Conservation (phyloP, 352 stramenopile genomes). For the Pythium biforme region DNA sequence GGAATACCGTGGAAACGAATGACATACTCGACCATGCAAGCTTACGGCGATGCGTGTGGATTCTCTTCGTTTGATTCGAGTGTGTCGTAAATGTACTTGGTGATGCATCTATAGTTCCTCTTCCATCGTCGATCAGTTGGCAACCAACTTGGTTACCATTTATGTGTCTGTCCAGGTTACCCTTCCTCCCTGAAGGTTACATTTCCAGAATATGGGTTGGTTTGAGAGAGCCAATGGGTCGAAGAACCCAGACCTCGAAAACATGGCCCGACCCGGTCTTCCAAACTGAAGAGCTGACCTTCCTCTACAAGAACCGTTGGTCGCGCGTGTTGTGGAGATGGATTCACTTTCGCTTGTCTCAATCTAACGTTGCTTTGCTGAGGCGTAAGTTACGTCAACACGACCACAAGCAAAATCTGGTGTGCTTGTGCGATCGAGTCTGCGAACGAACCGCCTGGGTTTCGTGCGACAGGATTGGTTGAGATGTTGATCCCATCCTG, state of each 20-base stretch:
- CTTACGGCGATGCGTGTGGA: neutral
- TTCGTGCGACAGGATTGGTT: conserved; percentile 17
- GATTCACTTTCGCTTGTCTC: conserved; percentile 11
- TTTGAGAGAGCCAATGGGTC: no score
- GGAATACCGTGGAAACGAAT: neutral
- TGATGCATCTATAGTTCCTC: neutral
- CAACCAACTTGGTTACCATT: neutral
- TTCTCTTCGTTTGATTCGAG: neutral
- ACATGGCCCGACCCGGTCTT: no score
- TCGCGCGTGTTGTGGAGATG: conserved; percentile 6
- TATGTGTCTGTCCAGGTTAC: neutral
- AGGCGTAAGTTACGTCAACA: conserved; percentile 11
- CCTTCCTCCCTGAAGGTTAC: neutral
- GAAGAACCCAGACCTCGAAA: no score
- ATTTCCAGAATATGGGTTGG: neutral
- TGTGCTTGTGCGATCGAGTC: conserved; percentile 4
- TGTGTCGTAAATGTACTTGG: neutral
- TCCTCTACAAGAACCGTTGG: conserved; percentile 11
- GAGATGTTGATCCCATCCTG: neutral
- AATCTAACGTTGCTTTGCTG: conserved; percentile 28
- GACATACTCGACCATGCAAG: neutral
- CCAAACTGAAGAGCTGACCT: conserved; percentile 6
- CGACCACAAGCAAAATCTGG: conserved; percentile 7
- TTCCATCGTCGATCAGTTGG: no score
- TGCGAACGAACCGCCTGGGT: conserved; percentile 8